Conservation (phyloP, 306 rosid species). For the Casuarina equisetifolia region DNA sequence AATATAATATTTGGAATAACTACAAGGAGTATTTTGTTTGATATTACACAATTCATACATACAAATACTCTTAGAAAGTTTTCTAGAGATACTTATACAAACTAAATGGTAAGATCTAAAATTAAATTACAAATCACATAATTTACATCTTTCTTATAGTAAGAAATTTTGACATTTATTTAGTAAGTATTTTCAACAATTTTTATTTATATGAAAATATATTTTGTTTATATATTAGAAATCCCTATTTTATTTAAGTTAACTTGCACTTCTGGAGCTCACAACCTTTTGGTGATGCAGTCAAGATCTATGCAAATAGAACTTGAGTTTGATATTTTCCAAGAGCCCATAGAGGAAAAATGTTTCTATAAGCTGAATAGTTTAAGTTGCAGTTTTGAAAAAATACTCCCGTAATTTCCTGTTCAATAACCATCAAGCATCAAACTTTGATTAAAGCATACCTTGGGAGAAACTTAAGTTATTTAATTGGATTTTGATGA, state of each 20-base stretch:
- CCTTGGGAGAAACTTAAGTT: too few species aligned
- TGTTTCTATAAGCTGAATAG: conserved; percentile 50
- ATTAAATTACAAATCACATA: background rate
- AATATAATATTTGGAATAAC: too few species aligned
- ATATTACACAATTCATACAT: too few species aligned
- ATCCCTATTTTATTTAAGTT: background rate
- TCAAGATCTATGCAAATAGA: conserved; percentile 13
- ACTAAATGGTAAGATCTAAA: too few species aligned
- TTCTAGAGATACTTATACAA: too few species aligned
- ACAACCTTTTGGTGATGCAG: background rate
- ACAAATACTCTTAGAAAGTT: too few species aligned
- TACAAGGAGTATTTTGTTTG: too few species aligned
- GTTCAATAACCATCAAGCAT: background rate
- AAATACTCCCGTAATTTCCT: conserved; percentile 59
- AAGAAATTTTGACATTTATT: background rate
- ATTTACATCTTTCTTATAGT: background rate
- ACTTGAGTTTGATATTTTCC: conserved; percentile 45
- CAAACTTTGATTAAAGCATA: background rate
- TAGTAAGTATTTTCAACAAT: background rate
- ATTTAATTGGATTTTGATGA: background rate
- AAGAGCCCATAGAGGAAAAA: conserved; percentile 61
- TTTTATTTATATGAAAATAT: background rate
- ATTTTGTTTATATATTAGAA: background rate
- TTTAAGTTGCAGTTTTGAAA: conserved; percentile 49
- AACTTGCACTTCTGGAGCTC: background rate